phyloP scores from a whole-genome alignment of 352 stramenopile species.

The Thraustochytrium striatum region DNA sequence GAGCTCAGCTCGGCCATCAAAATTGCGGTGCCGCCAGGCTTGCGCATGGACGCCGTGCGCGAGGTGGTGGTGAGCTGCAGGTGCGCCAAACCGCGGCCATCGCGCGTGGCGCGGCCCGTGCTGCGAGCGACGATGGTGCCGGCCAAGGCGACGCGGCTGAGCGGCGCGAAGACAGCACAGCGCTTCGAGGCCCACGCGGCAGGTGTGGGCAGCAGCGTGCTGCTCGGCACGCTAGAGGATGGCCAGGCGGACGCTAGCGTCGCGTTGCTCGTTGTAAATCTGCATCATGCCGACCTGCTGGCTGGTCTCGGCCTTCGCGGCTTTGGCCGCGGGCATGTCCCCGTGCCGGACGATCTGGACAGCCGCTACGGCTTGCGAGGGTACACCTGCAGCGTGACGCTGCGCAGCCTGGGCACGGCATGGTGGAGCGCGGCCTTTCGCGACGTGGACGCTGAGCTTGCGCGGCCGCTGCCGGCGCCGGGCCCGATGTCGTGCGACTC shows the following conservation, averaged over 20 bases:
- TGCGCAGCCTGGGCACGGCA: conserved; percentile 12
- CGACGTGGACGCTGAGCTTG: not conserved
- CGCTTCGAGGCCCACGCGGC: too few species aligned
- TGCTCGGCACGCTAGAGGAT: not conserved
- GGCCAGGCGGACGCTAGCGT: not conserved
- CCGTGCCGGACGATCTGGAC: conserved; percentile 18
- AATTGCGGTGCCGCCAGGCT: not conserved
- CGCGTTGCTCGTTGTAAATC: not conserved
- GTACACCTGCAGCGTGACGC: conserved; percentile 14
- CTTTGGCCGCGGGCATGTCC: not conserved
- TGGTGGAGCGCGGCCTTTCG: conserved; percentile 1
- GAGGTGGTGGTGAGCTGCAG: not conserved
- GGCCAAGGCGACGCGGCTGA: not conserved
- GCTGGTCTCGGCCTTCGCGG: conserved; percentile 1
- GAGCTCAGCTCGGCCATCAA: conserved; percentile 4
- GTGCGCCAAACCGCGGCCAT: not conserved
- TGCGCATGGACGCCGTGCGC: not conserved
- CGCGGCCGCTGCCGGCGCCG: not conserved
- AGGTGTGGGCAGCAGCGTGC: conserved; percentile 4
- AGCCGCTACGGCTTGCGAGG: conserved; percentile 20
- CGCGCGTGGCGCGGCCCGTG: not conserved
- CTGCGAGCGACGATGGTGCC: not conserved
- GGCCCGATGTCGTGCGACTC: not conserved
- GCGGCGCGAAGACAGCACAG: not conserved
- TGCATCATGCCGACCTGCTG: conserved; percentile 35